Evolutionary conservation across 495 filamentous ascomycete genomes (phyloP).

Genomic region (Penicillium lividum): DNA sequence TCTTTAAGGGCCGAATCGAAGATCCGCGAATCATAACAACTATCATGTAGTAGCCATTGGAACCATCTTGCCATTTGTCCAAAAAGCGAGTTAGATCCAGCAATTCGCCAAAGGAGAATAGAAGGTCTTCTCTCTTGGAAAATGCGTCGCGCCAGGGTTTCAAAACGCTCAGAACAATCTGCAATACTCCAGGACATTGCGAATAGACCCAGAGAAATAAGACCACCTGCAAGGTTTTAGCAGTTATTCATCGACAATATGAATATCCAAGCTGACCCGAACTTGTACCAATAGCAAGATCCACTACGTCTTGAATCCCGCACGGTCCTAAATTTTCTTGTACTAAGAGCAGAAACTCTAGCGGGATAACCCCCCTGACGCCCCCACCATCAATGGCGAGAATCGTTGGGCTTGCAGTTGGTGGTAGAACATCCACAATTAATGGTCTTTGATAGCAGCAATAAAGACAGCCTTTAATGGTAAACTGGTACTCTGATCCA

Average conservation of each 20-base stretch:
- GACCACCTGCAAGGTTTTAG: constrained; percentile 22
- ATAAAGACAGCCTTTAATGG: constrained; percentile 20
- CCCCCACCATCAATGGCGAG: constrained; percentile 39
- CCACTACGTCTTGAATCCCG: constrained; percentile 29
- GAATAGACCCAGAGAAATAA: constrained; percentile 31
- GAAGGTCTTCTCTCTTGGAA: constrained; percentile 23
- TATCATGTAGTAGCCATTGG: constrained; percentile 29
- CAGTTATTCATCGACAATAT: no score
- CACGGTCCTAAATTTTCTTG: constrained; percentile 28
- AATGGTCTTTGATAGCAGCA: constrained; percentile 17
- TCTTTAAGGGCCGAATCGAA: constrained; percentile 28
- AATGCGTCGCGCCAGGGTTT: constrained; percentile 27
- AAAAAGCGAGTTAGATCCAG: constrained; percentile 17
- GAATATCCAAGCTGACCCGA: constrained; percentile 23
- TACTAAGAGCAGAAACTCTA: constrained; percentile 36
- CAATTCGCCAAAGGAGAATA: constrained; percentile 12
- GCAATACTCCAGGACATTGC: constrained; percentile 23
- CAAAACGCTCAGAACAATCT: constrained; percentile 25
- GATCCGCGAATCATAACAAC: constrained; percentile 28
- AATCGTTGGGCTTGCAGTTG: constrained; percentile 33
- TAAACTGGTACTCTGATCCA: constrained; percentile 25
- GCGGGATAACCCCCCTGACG: constrained; percentile 32
- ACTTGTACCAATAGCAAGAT: constrained; percentile 37
- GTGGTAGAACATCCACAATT: constrained; percentile 30
- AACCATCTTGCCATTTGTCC: constrained; percentile 21